phyloP scores from a whole-genome alignment of 192 early-diverging fungal species.

The Chytriomyces hyalinus region DNA sequence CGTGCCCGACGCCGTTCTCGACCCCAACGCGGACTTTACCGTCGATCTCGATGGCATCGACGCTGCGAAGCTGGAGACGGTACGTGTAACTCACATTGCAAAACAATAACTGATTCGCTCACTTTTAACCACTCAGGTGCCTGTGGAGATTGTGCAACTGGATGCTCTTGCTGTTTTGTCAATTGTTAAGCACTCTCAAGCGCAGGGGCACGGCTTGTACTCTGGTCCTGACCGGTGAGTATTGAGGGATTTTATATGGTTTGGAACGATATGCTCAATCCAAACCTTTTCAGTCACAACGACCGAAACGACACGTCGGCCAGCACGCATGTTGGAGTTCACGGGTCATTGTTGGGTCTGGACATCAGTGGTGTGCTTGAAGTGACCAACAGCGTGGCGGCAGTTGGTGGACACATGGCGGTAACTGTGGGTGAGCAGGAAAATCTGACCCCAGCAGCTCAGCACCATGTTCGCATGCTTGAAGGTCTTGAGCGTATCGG shows the following conservation, averaged over 20 bases:
- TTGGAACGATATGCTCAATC: conserved; percentile 41
- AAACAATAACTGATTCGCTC: too few species aligned
- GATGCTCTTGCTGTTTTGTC: conserved; percentile 80
- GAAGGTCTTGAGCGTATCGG: conserved; percentile 90
- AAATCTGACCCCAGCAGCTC: conserved; percentile 47
- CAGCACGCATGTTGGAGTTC: conserved; percentile 48
- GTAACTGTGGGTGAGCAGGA: background rate
- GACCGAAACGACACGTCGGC: background rate
- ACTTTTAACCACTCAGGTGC: background rate
- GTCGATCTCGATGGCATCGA: conserved; percentile 55
- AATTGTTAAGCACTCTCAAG: conserved; percentile 93
- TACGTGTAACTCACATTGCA: conserved; percentile 16
- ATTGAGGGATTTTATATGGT: background rate
- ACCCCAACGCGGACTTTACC: conserved; percentile 26
- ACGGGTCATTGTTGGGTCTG: conserved; percentile 93
- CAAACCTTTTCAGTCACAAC: background rate
- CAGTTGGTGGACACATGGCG: conserved; percentile 61
- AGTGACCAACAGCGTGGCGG: conserved; percentile 91
- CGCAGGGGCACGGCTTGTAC: background rate
- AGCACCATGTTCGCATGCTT: conserved; percentile 96
- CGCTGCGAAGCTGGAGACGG: conserved; percentile 44
- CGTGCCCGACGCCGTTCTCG: conserved; percentile 2
- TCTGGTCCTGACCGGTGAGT: background rate
- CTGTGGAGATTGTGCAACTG: conserved; percentile 44
- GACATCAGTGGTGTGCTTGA: conserved; percentile 89